Conservation (phyloP, 768 basidiomycete genomes). For the Ramaria sp. region DNA sequence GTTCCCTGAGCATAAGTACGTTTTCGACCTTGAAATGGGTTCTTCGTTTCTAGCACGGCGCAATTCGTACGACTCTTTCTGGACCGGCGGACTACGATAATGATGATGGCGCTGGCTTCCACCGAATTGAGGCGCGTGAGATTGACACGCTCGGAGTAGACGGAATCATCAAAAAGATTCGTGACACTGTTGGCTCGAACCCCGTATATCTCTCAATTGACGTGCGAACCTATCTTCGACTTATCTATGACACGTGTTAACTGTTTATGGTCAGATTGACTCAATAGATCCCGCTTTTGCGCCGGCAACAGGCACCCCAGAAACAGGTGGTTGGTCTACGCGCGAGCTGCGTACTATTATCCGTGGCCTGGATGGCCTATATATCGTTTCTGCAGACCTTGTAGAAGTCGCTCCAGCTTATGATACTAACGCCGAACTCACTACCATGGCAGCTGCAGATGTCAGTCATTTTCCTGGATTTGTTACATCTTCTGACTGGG, state of each 20-base stretch:
- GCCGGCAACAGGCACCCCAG: slow-evolving; percentile 77
- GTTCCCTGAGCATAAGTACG: background rate
- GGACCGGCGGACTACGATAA: slow-evolving; percentile 68
- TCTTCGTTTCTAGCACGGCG: slow-evolving; percentile 52
- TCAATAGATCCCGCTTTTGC: slow-evolving; percentile 76
- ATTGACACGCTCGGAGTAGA: slow-evolving; percentile 70
- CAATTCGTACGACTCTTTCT: slow-evolving; percentile 76
- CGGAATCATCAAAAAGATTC: slow-evolving; percentile 74
- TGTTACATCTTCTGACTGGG: background rate
- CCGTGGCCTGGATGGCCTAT: slow-evolving; percentile 62
- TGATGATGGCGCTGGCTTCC: slow-evolving; percentile 71
- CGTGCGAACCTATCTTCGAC: slow-evolving; percentile 26
- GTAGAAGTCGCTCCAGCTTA: slow-evolving; percentile 83
- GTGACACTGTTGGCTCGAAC: slow-evolving; percentile 58
- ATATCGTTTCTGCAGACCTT: slow-evolving; percentile 73
- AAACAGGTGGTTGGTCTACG: slow-evolving; percentile 72
- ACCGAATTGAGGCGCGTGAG: slow-evolving; percentile 74
- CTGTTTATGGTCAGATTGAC: slow-evolving; percentile 41
- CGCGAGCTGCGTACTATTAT: slow-evolving; percentile 71
- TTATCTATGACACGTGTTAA: background rate
- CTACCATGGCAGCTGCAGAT: slow-evolving; percentile 54
- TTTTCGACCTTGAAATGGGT: slow-evolving; percentile 8
- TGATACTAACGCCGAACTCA: slow-evolving; percentile 55
- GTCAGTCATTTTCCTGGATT: slow-evolving; percentile 22
- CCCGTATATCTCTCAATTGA: slow-evolving; percentile 78